These are phyloP conservation scores for Puccinia sorghi DNA, from an alignment of 1,284 basidiomycete genomes.

Conservation along the genomic window DNA sequence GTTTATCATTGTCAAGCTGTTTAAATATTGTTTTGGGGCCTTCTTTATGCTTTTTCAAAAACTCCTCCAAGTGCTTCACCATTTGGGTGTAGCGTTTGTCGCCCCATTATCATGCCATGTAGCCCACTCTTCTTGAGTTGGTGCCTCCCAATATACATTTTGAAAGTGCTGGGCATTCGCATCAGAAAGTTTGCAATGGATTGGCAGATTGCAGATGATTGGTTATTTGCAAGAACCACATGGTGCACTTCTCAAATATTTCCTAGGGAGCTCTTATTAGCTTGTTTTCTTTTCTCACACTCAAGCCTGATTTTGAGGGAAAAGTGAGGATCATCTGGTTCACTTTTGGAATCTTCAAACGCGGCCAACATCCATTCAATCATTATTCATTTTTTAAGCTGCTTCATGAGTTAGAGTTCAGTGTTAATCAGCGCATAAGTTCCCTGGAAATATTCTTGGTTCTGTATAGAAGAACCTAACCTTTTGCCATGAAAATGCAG, in stretches of 20 bases:
- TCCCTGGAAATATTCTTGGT: no score
- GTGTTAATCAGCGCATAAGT: no score
- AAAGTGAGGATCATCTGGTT: no score
- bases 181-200: background rate
- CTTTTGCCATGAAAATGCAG: no score
- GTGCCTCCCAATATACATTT: background rate
- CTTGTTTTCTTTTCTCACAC: background rate
- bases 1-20: background rate
- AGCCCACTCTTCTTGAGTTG: background rate
- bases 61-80: background rate
- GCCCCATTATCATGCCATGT: background rate
- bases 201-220: background rate
- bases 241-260: background rate
- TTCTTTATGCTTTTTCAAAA: background rate
- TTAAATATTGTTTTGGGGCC: background rate
- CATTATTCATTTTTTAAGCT: no score
- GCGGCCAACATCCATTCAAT: no score
- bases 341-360: no score
- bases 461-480: no score
- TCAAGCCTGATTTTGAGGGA: background rate
- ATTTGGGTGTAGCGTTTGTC: background rate
- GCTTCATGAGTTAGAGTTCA: no score
- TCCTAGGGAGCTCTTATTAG: background rate
- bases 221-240: background rate
- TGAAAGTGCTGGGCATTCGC: slow-evolving; percentile 39